Evolutionary conservation across 352 stramenopile species (phyloP), one percentile per base, ranked within the genome.

Genomic region (Elongisporangium senticosum): DNA sequence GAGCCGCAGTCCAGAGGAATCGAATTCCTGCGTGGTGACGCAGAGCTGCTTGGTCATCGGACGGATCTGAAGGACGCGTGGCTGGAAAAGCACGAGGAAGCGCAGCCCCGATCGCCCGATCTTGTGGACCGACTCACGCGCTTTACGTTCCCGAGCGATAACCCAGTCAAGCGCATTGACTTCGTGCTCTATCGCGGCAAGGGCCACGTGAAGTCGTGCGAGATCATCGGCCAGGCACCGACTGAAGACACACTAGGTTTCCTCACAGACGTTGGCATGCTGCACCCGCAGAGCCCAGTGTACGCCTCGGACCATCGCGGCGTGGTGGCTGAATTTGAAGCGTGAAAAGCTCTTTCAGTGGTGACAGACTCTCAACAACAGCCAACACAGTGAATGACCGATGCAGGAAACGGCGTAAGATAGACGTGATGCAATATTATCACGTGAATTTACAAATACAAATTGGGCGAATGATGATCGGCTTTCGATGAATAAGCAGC

Each of bases 131-230:
- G 72, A 4, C 53, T 67, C 15, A 53, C 68, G 39, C 83, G 77
- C 55, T 93, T 95, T 58, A 96, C 87, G 11, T 96, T 96, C 55
- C 84, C 87, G 14, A 93, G 78, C 55, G 86, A 96, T 59, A 76
- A 82, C 22, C 87, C 87, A 7, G 66, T 74, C 17, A 96, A 96
- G 55, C 83, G 86, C n/a, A 96, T 96, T 52, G 87, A 96, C 58
- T 92, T 93, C 37, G 71, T 92, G 15, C 51, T 95, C 26, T 90
- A 76, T 51, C 79, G 85, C 14, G 79, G 87, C 47, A 72, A 90
- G 65, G 79, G 75, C 17, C 37, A 55, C 1, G 79, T 91, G 7
- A 76, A 83, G 40, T 64, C 88, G 54, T 92, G 81, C 53, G 67
- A 90, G 20, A 86, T 89, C 53, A 71, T 96, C 50, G 87, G 83